Conservation (phyloP, 352 stramenopile species). For the Elongisporangium anandrum region DNA sequence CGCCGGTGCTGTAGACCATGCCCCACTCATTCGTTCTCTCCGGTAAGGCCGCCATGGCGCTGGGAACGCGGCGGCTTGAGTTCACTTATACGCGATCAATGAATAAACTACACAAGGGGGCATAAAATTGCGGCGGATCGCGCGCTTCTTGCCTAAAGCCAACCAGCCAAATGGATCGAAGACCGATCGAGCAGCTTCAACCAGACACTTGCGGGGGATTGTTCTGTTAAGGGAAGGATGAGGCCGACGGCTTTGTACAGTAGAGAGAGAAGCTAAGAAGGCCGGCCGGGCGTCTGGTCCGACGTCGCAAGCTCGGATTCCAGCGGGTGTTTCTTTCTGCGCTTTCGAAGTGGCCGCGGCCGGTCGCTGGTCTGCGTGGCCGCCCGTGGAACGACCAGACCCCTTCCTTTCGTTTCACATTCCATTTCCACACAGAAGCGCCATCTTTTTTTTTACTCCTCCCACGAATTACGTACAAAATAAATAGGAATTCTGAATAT, state of each 20-base stretch:
- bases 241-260: neutral
- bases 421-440: neutral
- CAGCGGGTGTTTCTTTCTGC: neutral
- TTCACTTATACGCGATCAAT: neutral
- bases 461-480: neutral
- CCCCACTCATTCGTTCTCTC: conserved; percentile 42
- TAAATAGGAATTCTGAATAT: neutral
- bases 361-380: neutral
- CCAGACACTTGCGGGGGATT: neutral
- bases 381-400: neutral
- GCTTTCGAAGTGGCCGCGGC: neutral
- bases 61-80: neutral
- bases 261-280: neutral
- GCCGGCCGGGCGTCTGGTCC: neutral
- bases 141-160: neutral
- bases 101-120: neutral
- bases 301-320: neutral
- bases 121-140: neutral
- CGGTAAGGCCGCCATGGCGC: conserved; percentile 10
- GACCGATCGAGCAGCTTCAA: neutral
- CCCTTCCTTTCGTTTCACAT: neutral
- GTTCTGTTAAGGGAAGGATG: neutral
- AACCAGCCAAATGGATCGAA: neutral
- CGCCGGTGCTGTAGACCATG: conserved; percentile 40
- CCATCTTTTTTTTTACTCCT: neutral